Evolutionary conservation across 2,329 filamentous ascomycete genomes (phyloP).

Genomic region (Penicillium hordei): DNA sequence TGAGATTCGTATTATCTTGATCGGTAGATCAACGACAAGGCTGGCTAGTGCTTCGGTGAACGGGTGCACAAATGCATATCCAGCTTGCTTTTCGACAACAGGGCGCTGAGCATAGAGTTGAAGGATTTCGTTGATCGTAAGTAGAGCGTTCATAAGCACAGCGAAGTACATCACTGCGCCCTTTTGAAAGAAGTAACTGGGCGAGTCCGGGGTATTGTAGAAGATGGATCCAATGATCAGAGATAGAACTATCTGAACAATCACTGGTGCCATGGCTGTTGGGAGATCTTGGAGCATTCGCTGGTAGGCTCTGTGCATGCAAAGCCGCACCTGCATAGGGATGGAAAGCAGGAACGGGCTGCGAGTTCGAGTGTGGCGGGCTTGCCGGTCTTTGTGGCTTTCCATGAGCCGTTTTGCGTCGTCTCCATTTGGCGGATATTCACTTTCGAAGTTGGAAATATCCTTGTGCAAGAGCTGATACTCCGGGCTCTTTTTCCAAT

Average conservation of each 20-base stretch:
- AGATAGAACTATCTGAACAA: conserved; percentile 69
- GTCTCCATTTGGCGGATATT: conserved; percentile 37
- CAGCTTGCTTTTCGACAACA: conserved; percentile 33
- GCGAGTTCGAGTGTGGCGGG: conserved; percentile 47
- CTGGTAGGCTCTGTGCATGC: conserved; percentile 75
- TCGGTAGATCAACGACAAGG: conserved; percentile 55
- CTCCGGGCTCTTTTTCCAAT: conserved; percentile 54
- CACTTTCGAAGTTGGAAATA: conserved; percentile 39
- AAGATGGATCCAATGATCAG: conserved; percentile 78
- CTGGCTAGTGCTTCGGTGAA: conserved; percentile 19
- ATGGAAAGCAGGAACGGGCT: conserved; percentile 74
- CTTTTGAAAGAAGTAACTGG: conserved; percentile 70
- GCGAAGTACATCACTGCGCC: conserved; percentile 82
- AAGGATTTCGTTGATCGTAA: conserved; percentile 40
- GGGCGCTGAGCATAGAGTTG: conserved; percentile 42
- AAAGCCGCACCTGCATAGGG: conserved; percentile 70
- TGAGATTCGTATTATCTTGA: conserved; percentile 71
- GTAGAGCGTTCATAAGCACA: conserved; percentile 79
- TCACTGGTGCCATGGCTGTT: conserved; percentile 63
- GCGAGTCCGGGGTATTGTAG: conserved; percentile 66
- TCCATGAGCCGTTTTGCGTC: conserved; percentile 31
- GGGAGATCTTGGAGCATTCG: conserved; percentile 72
- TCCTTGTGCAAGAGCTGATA: conserved; percentile 39
- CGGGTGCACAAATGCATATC: conserved; percentile 33
- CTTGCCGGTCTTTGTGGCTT: conserved; percentile 38